Evolutionary conservation across 371 early-diverging fungal genomes (phyloP).

Genomic region (Dichotomocladium elegans): DNA sequence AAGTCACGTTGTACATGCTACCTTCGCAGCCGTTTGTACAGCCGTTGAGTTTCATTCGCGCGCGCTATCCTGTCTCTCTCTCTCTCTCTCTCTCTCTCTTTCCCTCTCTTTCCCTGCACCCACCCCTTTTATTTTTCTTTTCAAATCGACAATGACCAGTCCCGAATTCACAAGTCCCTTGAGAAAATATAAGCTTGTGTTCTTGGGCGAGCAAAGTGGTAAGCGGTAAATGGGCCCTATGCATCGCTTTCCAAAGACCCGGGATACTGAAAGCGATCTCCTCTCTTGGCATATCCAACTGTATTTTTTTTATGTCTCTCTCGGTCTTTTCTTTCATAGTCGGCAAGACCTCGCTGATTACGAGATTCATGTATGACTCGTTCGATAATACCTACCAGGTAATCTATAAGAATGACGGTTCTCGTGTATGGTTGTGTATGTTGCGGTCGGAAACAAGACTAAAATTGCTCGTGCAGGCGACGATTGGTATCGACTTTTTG

Average conservation of each 20-base stretch:
- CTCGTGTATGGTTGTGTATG: neutral
- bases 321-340: conserved; percentile 59
- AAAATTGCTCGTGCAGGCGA: conserved; percentile 64
- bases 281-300: neutral
- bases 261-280: neutral
- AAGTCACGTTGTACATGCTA: too few relatives aligned
- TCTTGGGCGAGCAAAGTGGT: conserved; percentile 97
- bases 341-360: conserved; percentile 97
- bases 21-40: too few relatives aligned
- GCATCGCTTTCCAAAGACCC: too few relatives aligned
- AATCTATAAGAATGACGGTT: neutral
- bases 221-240: too few relatives aligned
- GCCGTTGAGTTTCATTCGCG: too few relatives aligned
- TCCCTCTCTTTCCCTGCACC: conserved; percentile 10
- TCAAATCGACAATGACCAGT: conserved; percentile 17
- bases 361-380: conserved; percentile 97
- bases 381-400: conserved; percentile 91
- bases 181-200: conserved; percentile 89
- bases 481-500: conserved; percentile 99
- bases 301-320: too few relatives aligned
- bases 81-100: neutral
- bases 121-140: conserved; percentile 8
- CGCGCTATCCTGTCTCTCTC: too few relatives aligned
- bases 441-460: neutral
- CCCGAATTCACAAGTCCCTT: conserved; percentile 63